A percentile compares a stretch with the other conserved stretches of the same genome.
Conservation (phyloP, 495 filamentous ascomycete genomes). For the Penicillium malachiteum region DNA sequence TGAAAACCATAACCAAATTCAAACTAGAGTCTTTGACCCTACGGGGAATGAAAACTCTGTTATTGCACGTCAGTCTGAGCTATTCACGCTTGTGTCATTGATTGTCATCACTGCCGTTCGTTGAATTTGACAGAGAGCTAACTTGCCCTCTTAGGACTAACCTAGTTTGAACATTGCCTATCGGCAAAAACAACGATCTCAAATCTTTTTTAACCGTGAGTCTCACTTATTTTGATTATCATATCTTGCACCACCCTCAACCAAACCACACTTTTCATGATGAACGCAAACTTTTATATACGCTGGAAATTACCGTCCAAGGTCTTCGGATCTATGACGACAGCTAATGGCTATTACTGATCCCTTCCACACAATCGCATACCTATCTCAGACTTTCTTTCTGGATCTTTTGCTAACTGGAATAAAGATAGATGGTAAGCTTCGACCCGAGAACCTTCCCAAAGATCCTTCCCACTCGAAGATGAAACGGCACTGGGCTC, state of each 20-base stretch:
- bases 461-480: constrained; percentile 41
- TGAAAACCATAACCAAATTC: constrained; percentile 79
- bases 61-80: constrained; percentile 98
- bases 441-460: not conserved
- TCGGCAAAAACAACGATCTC: not conserved
- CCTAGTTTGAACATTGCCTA: constrained; percentile 4
- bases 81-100: constrained; percentile 17
- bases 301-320: constrained; percentile 99
- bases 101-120: constrained; percentile 13
- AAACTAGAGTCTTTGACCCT: constrained; percentile 99
- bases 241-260: not conserved
- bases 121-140: constrained; percentile 27
- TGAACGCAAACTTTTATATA: constrained; percentile 87
- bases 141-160: constrained; percentile 25
- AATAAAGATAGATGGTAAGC: constrained; percentile 37
- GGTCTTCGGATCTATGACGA: constrained; percentile 72
- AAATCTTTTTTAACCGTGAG: constrained; percentile 26
- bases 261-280: constrained; percentile 27
- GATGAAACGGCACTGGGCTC: constrained; percentile 99
- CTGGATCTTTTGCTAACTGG: constrained; percentile 25
- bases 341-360: constrained; percentile 93
- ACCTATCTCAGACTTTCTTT: constrained; percentile 6
- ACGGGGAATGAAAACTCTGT: constrained; percentile 86
- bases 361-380: constrained; percentile 13
- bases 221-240: constrained; percentile 6